Evolutionary conservation across 2,329 filamentous ascomycete species (phyloP), one percentile per base, ranked within the genome.

Genomic region (Trichoderma harzianum): DNA sequence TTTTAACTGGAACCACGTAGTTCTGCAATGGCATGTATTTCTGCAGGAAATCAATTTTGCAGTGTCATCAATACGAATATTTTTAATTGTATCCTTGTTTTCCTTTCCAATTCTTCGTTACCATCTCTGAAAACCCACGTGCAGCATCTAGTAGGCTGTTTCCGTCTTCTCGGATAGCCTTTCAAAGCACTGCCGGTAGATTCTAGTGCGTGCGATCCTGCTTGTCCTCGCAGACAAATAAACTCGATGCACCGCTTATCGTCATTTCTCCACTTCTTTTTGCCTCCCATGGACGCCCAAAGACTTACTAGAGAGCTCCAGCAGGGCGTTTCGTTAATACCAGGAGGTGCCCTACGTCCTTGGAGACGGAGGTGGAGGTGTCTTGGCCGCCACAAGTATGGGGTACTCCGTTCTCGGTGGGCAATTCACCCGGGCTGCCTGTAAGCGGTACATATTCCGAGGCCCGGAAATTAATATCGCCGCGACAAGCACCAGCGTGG

Each of bases 391-490:
- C 47, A 24, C 47, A 53, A 24, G 47, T 53, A 53, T 26, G 36
- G 24, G 34, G 24, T 36, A 47, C 34, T 53, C 47, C 47, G 47
- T 53, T 53, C 21, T 53, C 47, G 47, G 47, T 24, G 47, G 47
- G 47, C 47, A 51, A 51, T 11, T 51, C 47, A n/a, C 57, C 30
- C 28, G 30, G 30, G n/a, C 1, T 60, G 6, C 30, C 30, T 21
- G 30, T 65, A 32, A 30, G n/a, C 12, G n/a, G 12, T 69, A 61
- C 66, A 21, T 68, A 18, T 2, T 24, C 36, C 69, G 53, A 43
- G 5, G 58, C 55, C 64, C 64, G 70, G 64, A 72, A 68, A 72
- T 72, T 68, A 16, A 72, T 72, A 72, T 69, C 43, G 55, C 70
- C 70, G 70, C 58, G 30, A 36, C 39, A 5, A n/a, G 18, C 32